A percentile compares a stretch with the other conserved stretches of the same genome.
Evolutionary conservation across 2,329 filamentous ascomycete genomes (phyloP).

Genomic region (Madurella fahalii): DNA sequence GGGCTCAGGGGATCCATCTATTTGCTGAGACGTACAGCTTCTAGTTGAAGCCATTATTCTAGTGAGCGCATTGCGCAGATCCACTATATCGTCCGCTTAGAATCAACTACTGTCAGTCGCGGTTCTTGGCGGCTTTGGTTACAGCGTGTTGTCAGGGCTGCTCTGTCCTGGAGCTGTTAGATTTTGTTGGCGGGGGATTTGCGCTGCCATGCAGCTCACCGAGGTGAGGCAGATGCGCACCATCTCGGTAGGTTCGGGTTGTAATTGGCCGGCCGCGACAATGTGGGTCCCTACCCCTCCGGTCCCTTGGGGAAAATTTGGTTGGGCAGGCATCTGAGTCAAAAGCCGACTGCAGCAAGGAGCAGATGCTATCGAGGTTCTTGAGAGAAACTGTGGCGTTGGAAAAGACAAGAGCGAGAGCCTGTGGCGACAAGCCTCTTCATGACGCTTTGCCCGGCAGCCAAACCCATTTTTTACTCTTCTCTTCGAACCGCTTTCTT

Average conservation of each 20-base stretch:
- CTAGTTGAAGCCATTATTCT: neutral
- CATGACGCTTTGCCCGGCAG: constrained; percentile 17
- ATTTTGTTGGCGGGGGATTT: too few species aligned
- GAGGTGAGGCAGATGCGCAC: too few species aligned
- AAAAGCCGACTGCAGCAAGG: constrained; percentile 6
- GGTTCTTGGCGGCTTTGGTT: too few species aligned
- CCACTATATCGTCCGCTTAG: neutral
- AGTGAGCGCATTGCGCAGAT: neutral
- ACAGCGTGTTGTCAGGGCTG: too few species aligned
- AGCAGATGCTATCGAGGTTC: neutral
- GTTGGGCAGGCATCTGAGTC: constrained; percentile 21
- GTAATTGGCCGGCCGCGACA: neutral
- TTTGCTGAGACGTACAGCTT: constrained; percentile 55
- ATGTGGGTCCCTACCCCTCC: neutral
- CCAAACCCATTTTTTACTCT: constrained; percentile 8
- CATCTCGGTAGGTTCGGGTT: too few species aligned
- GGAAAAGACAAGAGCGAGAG: neutral
- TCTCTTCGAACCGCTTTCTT: constrained; percentile 14
- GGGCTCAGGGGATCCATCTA: constrained; percentile 58
- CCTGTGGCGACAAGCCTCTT: constrained; percentile 1
- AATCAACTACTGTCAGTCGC: too few species aligned
- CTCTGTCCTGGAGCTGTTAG: too few species aligned
- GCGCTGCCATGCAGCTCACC: too few species aligned
- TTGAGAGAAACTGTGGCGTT: neutral
- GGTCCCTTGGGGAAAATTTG: constrained; percentile 11